Conservation (phyloP, 108 stramenopile genomes). For the Pseudonitzschia pungens region DNA sequence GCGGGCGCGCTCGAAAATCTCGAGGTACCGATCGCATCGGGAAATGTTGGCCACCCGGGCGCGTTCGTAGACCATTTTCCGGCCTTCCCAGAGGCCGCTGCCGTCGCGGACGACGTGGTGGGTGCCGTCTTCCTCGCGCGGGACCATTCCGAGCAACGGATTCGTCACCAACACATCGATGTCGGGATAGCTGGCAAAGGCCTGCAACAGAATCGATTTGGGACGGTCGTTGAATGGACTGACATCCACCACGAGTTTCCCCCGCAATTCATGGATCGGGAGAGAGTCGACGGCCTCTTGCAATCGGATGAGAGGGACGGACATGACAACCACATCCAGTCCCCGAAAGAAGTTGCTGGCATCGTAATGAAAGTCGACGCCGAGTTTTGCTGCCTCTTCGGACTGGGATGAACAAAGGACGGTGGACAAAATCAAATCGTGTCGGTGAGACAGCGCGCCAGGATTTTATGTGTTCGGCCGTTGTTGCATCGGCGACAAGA, state of each 20-base stretch:
- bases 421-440: not conserved
- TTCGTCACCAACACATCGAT: conserved; percentile 91
- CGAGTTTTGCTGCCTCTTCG: conserved; percentile 66
- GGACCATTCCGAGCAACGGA: conserved; percentile 88
- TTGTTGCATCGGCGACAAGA: too few species aligned
- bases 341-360: conserved; percentile 58
- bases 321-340: conserved; percentile 76
- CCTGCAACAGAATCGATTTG: conserved; percentile 62
- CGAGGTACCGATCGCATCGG: conserved; percentile 82
- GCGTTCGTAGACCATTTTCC: conserved; percentile 90
- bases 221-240: conserved; percentile 71
- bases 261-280: conserved; percentile 54
- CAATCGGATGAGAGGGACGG: conserved; percentile 79
- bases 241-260: conserved; percentile 81
- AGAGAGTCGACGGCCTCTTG: conserved; percentile 65
- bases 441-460: too few species aligned
- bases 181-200: conserved; percentile 63
- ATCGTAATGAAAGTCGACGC: conserved; percentile 74
- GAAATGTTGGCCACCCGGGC: conserved; percentile 70
- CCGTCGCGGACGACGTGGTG: not conserved
- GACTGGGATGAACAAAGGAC: conserved; percentile 29
- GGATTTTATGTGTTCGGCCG: too few species aligned
- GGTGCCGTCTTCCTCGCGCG: not conserved
- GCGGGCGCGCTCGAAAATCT: conserved; percentile 86
- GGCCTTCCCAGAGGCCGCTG: conserved; percentile 73